A percentile compares a stretch with the other conserved stretches of the same genome.
phyloP scores from a whole-genome alignment of 1,284 basidiomycete genomes.

The Pterulicium gracile region DNA sequence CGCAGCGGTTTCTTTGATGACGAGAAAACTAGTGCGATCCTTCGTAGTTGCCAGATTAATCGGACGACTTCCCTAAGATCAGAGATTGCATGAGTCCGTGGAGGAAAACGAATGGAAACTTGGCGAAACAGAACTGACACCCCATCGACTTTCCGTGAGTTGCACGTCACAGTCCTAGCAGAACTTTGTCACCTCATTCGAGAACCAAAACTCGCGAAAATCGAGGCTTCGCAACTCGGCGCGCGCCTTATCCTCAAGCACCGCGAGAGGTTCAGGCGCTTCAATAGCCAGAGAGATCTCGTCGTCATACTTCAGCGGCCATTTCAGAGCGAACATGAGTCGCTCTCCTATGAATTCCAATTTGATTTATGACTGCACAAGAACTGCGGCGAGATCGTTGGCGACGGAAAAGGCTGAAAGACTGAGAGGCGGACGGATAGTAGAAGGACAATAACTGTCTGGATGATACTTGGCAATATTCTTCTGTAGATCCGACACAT shows the following conservation, averaged over 20 bases:
- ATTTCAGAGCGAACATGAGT: not conserved
- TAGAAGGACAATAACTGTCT: not conserved
- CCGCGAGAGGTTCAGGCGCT: not conserved
- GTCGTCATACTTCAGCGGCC: not conserved
- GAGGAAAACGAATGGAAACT: no score
- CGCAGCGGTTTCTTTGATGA: not conserved
- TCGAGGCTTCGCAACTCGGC: not conserved
- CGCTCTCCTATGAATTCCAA: not conserved
- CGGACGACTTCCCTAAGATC: not conserved
- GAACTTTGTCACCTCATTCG: not conserved
- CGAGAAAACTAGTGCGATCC: not conserved
- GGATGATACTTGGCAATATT: not conserved
- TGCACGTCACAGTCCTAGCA: not conserved
- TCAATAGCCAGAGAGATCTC: not conserved
- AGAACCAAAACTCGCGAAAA: not conserved
- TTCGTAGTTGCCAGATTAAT: not conserved
- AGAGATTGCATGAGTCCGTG: no score
- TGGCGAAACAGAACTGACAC: not conserved
- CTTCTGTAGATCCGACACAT: not conserved
- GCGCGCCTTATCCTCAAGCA: not conserved
- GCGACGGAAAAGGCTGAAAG: not conserved
- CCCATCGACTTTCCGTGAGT: not conserved
- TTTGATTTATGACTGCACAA: not conserved
- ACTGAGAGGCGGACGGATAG: not conserved
- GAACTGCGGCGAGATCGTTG: not conserved